Conservation (phyloP, 2,329 filamentous ascomycete species). For the Penicillium sp. region DNA sequence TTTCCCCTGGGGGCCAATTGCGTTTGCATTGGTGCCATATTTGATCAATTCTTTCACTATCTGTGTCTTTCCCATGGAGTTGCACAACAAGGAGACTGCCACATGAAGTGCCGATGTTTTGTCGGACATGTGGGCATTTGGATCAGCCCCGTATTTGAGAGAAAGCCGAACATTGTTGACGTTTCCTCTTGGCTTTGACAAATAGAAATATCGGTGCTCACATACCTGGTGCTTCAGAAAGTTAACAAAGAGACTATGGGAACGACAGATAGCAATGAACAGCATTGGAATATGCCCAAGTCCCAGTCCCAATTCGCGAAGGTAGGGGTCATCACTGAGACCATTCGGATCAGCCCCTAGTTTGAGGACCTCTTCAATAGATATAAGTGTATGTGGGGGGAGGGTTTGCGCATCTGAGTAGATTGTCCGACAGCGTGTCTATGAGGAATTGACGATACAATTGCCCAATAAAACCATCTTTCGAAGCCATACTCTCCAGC, state of each 20-base stretch:
- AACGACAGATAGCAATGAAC: neutral
- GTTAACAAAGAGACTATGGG: neutral
- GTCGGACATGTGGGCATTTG: neutral
- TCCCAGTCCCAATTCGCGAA: too few species aligned
- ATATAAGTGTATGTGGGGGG: too few species aligned
- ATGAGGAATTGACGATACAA: neutral
- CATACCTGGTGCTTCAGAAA: neutral
- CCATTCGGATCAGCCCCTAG: neutral
- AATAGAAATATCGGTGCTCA: rapidly evolving
- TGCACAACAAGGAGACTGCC: neutral
- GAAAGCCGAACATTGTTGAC: neutral
- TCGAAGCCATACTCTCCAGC: constrained; percentile 55
- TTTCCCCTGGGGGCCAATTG: neutral
- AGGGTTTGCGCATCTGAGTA: too few species aligned
- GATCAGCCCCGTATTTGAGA: neutral
- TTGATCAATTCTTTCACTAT: neutral
- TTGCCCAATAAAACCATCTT: constrained; percentile 56
- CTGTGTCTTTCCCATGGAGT: neutral
- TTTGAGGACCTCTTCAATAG: neutral
- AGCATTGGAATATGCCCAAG: neutral
- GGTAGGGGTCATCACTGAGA: neutral
- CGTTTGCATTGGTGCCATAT: neutral
- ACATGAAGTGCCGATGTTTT: neutral
- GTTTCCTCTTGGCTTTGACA: neutral
- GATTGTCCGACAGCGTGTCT: neutral